Base-by-base conservation (phyloP, 2,329 filamentous ascomycete genomes). In the Didymella exigua region DNA sequence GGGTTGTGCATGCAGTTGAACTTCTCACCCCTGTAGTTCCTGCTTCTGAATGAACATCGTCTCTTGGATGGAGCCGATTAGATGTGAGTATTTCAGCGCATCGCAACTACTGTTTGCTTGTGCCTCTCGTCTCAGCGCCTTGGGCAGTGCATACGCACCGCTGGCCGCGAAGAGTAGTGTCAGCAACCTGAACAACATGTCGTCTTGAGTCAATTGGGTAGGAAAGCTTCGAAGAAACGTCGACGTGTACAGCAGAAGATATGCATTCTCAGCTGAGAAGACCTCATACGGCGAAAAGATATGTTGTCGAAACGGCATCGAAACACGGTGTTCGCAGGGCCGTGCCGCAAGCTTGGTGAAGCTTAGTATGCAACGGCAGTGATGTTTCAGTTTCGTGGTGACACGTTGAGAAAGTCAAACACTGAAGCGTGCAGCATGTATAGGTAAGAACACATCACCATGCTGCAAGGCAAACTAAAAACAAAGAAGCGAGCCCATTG, bases 31-130 rank as follows among this genome's bases (percentile, higher is more conserved):
- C 43, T 60, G 46, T 3, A 66, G 47, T 27, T 68, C 65, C 16
- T 63, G 57, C 18, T 54, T 54, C 37, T 68, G 65, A 14, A 68
- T 65, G 21, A 59, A 51, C 21, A 68, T 56, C 30, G 65, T 66
- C 9, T 56, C 49, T 23, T 66, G 52, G 9, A 66, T 68, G 5
- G 63, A 63, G 1, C 54, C 49, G 2, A 51, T 37, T 5, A 68
- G 55, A 10, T 64, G 26, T 1, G 44, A 23, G 6, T 27, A 36
- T 33, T 40, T 44, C 11, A 11, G 19, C 8, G 26, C 33, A 49
- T 54, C 40, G 26, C 51, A 54, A 7, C 21, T 44, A 3, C 13
- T 43, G 27, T 38, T 49, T 6, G 38, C 40, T 33, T 38, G 33
- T 7, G n/a, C 31, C n/a, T 54, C 44, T 29, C 33, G 26, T 3